Percentiles rank a stretch among this genome's conserved stretches.
Conservation (phyloP, 495 filamentous ascomycete genomes). For the Entonaema liquescens region DNA sequence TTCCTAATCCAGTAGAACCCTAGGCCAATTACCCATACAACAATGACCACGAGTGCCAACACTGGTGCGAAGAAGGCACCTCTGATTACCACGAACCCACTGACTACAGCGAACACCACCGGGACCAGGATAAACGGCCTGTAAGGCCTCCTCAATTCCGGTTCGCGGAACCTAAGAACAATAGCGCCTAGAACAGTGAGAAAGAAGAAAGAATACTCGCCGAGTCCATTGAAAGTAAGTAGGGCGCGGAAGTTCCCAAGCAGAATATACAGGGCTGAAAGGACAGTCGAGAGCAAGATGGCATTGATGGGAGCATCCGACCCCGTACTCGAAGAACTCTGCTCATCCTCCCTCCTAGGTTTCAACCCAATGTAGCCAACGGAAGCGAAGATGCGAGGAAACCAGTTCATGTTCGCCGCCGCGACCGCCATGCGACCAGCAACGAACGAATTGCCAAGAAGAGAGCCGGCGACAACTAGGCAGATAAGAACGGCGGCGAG, state of each 20-base stretch:
- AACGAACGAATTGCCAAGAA: slow-evolving; percentile 65
- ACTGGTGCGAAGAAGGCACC: slow-evolving; percentile 62
- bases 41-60: slow-evolving; percentile 55
- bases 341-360: slow-evolving; percentile 18
- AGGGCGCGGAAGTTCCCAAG: slow-evolving; percentile 65
- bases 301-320: slow-evolving; percentile 62
- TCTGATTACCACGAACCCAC: slow-evolving; percentile 62
- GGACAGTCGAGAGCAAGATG: slow-evolving; percentile 55
- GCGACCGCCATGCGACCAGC: slow-evolving; percentile 65
- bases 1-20: slow-evolving; percentile 50
- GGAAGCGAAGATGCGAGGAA: slow-evolving; percentile 55
- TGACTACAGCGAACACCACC: slow-evolving; percentile 58
- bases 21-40: slow-evolving; percentile 57
- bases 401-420: slow-evolving; percentile 61
- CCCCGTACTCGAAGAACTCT: slow-evolving; percentile 8
- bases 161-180: slow-evolving; percentile 60
- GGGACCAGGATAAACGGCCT: slow-evolving; percentile 58
- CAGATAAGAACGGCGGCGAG: slow-evolving; percentile 60
- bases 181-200: slow-evolving; percentile 63
- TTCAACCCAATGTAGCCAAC: slow-evolving; percentile 51
- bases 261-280: slow-evolving; percentile 63
- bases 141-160: slow-evolving; percentile 56
- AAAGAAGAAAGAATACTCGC: slow-evolving; percentile 67
- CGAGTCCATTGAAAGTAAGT: slow-evolving; percentile 65
- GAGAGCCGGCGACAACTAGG: slow-evolving; percentile 61